Evolutionary conservation across 768 basidiomycete species (phyloP), one percentile per base, ranked within the genome.

Genomic region (Hemileccinum impolitum): DNA sequence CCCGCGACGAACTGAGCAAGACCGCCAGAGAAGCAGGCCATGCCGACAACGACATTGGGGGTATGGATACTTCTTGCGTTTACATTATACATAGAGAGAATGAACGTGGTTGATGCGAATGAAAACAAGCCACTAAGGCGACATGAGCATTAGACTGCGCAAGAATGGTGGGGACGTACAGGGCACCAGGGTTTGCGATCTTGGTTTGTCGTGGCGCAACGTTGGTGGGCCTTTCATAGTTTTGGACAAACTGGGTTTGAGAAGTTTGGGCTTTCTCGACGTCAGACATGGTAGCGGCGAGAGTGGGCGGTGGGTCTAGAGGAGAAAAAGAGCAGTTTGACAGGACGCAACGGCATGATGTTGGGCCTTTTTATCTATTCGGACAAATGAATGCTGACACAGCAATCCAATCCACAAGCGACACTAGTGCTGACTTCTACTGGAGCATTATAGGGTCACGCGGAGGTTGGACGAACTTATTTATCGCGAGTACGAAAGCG

Each of bases 21-120:
- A 51, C 93, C 93, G 54, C 92, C 93, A 53, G 80, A 80, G 68
- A 83, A 87, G 56, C 90, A 62, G 21, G 90, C 90, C 90, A 94
- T 91, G 43, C 90, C 93, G 42, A 92, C 76, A 41, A 91, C 81
- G 25, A 82, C 79, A 50, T 92, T 90, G 35, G 87, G 82, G 6
- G 62, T 58, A 15, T 59, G 53, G 54, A 90, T 72, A 19, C 68
- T 60, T n/a, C 82, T 76, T 1, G 78, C 75, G 15, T 74, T 66
- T 25, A 79, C 70, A 61, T 91, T 91, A 76, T 78, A 87, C 53
- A 91, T 54, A 5, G 87, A 90, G 30, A 90, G 72, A 47, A 92
- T 82, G 59, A 92, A 75, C 0, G 88, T 90, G 11, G 90, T 90
- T 4, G 86, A 85, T 17, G 90, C 89, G 71, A 92, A 92, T 34